Percentiles rank a stretch among this genome's conserved stretches.
Conservation (phyloP, 768 basidiomycete species). For the Lactifluus subvellereus region DNA sequence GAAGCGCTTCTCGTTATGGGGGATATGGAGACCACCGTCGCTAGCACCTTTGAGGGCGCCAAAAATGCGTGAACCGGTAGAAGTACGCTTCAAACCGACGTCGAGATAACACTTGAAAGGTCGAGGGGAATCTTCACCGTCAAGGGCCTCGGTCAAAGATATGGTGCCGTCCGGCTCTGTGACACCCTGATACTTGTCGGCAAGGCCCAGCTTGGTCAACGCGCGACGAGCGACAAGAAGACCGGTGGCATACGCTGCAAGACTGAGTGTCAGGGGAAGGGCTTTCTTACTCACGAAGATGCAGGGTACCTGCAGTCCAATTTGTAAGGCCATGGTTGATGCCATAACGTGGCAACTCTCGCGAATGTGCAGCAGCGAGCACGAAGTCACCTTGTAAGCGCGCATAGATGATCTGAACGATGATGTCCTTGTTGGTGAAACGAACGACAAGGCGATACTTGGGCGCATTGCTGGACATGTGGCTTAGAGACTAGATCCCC, state of each 20-base stretch:
- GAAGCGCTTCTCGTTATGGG: constrained; percentile 97
- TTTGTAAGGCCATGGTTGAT: constrained; percentile 98
- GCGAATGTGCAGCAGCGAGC: constrained; percentile 79
- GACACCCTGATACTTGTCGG: constrained; percentile 96
- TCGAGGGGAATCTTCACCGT: constrained; percentile 88
- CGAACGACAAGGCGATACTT: constrained; percentile 99
- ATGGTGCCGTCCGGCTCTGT: constrained; percentile 86
- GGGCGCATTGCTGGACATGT: constrained; percentile 68
- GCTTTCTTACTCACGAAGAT: neutral
- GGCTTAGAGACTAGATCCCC: neutral
- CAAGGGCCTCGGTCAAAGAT: constrained; percentile 74
- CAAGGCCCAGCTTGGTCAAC: constrained; percentile 89
- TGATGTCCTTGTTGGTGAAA: constrained; percentile 96
- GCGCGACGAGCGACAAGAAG: constrained; percentile 93
- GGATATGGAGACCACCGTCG: constrained; percentile 96
- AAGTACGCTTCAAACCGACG: constrained; percentile 95
- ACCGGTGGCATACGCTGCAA: constrained; percentile 90
- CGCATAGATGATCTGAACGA: constrained; percentile 93
- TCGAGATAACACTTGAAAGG: constrained; percentile 99
- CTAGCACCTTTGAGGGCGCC: constrained; percentile 98
- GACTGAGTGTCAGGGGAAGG: neutral
- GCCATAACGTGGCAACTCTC: constrained; percentile 91
- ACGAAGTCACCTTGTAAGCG: constrained; percentile 97
- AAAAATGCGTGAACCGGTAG: constrained; percentile 95
- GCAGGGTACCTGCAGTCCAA: constrained; percentile 79